Percentiles rank a stretch among this genome's conserved stretches.
phyloP scores from a whole-genome alignment of 2,329 filamentous ascomycete species.

The Botrytis byssoidea region DNA sequence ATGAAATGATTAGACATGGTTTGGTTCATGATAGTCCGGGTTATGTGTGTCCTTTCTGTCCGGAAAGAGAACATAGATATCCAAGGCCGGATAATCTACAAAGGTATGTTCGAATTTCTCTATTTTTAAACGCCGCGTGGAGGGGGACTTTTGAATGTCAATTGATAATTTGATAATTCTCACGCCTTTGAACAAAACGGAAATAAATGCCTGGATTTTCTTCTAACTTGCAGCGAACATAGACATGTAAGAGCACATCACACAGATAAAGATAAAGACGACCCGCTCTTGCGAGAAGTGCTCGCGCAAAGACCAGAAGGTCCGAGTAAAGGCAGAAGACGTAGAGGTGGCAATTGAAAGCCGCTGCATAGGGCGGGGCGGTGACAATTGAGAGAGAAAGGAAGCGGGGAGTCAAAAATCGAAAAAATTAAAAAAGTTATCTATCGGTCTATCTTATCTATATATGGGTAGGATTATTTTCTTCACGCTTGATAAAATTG shows the following conservation, averaged over 20 bases:
- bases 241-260: constrained; percentile 95
- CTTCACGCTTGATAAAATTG: background rate
- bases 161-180: background rate
- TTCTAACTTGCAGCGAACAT: background rate
- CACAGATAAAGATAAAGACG: constrained; percentile 84
- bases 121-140: background rate
- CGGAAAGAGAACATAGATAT: constrained; percentile 90
- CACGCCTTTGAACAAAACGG: background rate
- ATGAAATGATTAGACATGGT: constrained; percentile 73
- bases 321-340: constrained; percentile 73
- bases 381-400: background rate
- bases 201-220: background rate
- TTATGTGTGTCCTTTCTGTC: constrained; percentile 95
- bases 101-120: constrained; percentile 55
- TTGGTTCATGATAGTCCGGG: constrained; percentile 92
- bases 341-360: constrained; percentile 44
- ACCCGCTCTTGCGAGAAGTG: constrained; percentile 76
- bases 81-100: constrained; percentile 94
- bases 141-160: background rate
- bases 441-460: background rate
- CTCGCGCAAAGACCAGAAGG: constrained; percentile 83
- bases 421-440: background rate
- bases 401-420: background rate
- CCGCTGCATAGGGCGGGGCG: too few species aligned
- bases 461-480: background rate